Conservation (phyloP, 2,329 filamentous ascomycete genomes). For the Fusarium sp. region DNA sequence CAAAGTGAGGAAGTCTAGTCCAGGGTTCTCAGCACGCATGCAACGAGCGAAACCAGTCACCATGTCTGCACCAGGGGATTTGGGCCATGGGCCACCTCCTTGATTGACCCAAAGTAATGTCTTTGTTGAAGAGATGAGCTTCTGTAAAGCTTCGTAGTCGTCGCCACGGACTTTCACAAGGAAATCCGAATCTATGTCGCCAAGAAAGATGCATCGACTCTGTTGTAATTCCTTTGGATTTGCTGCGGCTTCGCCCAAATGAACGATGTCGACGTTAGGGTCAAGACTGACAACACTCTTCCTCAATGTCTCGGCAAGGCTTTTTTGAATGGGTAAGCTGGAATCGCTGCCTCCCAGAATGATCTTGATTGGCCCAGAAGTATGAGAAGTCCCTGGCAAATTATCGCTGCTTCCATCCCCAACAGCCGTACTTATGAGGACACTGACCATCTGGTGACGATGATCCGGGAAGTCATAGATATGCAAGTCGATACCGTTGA, state of each 20-base stretch:
- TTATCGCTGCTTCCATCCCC: background rate
- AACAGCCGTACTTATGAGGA: conserved; percentile 14
- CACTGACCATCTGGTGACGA: conserved; percentile 9
- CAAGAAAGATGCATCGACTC: conserved; percentile 7
- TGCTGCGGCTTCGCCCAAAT: background rate
- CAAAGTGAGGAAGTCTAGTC: background rate
- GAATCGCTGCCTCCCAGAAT: background rate
- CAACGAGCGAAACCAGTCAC: conserved; percentile 16
- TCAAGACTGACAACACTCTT: background rate
- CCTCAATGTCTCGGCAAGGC: background rate
- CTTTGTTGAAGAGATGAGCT: background rate
- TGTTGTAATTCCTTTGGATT: conserved; percentile 7
- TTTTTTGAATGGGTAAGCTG: background rate
- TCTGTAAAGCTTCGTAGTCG: conserved; percentile 10
- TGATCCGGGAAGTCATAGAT: conserved; percentile 21
- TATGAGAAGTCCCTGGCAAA: background rate
- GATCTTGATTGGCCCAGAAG: background rate
- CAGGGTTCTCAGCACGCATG: conserved; percentile 14
- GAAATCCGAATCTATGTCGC: background rate
- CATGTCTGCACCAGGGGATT: conserved; percentile 4
- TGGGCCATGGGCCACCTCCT: conserved; percentile 5
- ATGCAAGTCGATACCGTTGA: conserved; percentile 7
- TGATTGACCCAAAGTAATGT: conserved; percentile 8
- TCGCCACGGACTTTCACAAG: background rate
- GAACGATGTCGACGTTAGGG: background rate